Conservation (phyloP, 2,329 filamentous ascomycete species). For the Whalleya microplaca region DNA sequence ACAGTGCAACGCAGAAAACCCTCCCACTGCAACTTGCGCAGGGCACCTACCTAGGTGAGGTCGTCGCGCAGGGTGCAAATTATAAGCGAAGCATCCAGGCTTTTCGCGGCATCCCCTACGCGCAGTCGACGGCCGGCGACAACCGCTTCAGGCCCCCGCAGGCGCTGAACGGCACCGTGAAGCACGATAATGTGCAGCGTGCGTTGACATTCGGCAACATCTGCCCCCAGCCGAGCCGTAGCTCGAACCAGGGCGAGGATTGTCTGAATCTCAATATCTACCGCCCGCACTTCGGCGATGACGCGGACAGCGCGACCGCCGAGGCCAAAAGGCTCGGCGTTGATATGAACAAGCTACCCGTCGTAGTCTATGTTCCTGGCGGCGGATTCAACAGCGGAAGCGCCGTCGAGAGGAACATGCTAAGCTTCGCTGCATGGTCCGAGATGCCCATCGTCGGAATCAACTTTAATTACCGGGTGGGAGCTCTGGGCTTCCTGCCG, state of each 20-base stretch:
- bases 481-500: constrained; percentile 70
- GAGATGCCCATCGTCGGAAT: constrained; percentile 58
- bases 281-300: constrained; percentile 41
- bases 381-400: constrained; percentile 63
- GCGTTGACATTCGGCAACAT: constrained; percentile 41
- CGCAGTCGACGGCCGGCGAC: constrained; percentile 40
- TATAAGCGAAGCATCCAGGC: constrained; percentile 49
- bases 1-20: constrained; percentile 31
- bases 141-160: constrained; percentile 51
- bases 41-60: constrained; percentile 46
- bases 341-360: constrained; percentile 44
- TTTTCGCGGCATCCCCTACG: constrained; percentile 56
- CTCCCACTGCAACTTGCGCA: constrained; percentile 40
- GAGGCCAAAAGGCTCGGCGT: constrained; percentile 32
- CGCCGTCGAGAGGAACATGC: constrained; percentile 61
- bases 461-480: constrained; percentile 66
- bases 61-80: constrained; percentile 32
- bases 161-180: constrained; percentile 32
- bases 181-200: constrained; percentile 38
- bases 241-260: constrained; percentile 49
- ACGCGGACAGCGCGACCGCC: constrained; percentile 21
- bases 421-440: constrained; percentile 62
- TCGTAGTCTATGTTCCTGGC: constrained; percentile 66
- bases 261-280: constrained; percentile 59
- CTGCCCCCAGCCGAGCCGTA: constrained; percentile 37